Evolutionary conservation across 1,284 basidiomycete species (phyloP).

Genomic region (Rhodotorula mucilaginosa): DNA sequence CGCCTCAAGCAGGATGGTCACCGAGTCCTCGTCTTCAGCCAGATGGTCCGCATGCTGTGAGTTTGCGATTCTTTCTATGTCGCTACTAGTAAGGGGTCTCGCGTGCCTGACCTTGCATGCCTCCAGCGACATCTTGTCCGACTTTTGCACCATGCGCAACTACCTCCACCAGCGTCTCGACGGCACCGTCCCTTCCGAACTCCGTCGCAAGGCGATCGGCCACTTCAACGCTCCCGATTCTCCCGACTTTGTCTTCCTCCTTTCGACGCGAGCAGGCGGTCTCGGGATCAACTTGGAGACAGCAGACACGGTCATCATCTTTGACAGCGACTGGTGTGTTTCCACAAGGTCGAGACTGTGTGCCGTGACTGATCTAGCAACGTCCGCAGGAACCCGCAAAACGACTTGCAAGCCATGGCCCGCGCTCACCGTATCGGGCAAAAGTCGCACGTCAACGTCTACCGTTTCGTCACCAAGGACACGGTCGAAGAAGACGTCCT

Average conservation of each 20-base stretch:
- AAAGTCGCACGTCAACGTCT: constrained; percentile 97
- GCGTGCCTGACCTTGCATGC: too few species aligned
- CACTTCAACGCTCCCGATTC: constrained; percentile 71
- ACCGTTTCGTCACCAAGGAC: constrained; percentile 95
- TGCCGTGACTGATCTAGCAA: constrained; percentile 21
- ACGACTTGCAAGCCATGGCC: constrained; percentile 98
- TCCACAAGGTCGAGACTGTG: constrained; percentile 4
- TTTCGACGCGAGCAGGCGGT: constrained; percentile 96
- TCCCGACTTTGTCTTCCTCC: constrained; percentile 88
- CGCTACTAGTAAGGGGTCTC: background rate
- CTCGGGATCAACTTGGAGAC: constrained; percentile 97
- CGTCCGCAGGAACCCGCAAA: constrained; percentile 82
- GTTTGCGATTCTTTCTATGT: constrained; percentile 6
- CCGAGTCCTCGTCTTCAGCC: constrained; percentile 63
- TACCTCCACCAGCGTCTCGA: constrained; percentile 81
- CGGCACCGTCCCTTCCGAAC: constrained; percentile 69
- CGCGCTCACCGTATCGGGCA: constrained; percentile 95
- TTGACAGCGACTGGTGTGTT: constrained; percentile 62
- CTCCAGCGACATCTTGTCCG: constrained; percentile 93
- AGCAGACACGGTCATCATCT: constrained; percentile 98
- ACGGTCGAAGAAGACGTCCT: constrained; percentile 99
- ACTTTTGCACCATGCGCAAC: constrained; percentile 87
- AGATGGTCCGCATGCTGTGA: constrained; percentile 94
- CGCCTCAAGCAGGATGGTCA: constrained; percentile 53
- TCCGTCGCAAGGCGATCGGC: constrained; percentile 78